These are phyloP conservation scores for Pyronema domesticum DNA, from an alignment of 495 filamentous ascomycete species.

Conservation along the genomic window DNA sequence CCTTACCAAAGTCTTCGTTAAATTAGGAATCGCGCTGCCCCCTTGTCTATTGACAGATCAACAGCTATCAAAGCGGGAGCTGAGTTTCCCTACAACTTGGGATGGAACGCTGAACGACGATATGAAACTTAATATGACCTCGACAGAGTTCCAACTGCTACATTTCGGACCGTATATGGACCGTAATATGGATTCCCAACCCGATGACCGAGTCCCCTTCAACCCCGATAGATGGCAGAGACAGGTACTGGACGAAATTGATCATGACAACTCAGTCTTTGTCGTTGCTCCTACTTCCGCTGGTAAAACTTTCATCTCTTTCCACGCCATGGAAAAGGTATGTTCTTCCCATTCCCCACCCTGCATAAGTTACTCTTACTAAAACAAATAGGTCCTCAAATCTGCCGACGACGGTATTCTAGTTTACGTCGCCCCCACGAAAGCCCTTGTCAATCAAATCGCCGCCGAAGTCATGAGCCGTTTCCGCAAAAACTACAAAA, in stretches of 20 bases:
- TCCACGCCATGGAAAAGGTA: constrained; percentile 61
- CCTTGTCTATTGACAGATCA: background rate
- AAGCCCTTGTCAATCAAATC: constrained; percentile 70
- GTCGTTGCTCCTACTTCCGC: constrained; percentile 64
- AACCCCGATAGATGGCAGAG: constrained; percentile 61
- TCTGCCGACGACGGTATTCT: constrained; percentile 47
- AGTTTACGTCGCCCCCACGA: constrained; percentile 66
- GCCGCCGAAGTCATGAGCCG: constrained; percentile 53
- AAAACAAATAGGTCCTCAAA: constrained; percentile 32
- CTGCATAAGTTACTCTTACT: background rate
- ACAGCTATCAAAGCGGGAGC: background rate
- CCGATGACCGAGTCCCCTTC: constrained; percentile 49
- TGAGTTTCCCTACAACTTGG: constrained; percentile 13
- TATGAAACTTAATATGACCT: constrained; percentile 25
- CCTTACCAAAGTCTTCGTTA: constrained; percentile 19
- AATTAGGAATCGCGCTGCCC: constrained; percentile 17
- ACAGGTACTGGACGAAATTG: constrained; percentile 53
- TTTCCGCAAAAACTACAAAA: constrained; percentile 40
- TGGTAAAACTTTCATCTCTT: constrained; percentile 41
- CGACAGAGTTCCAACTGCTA: constrained; percentile 42
- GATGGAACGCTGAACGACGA: constrained; percentile 21
- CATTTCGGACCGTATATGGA: constrained; percentile 60
- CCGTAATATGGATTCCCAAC: constrained; percentile 45
- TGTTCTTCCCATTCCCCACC: background rate
- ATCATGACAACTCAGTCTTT: constrained; percentile 47